Conservation (phyloP, 2,329 filamentous ascomycete species). For the Diplodia mutila region DNA sequence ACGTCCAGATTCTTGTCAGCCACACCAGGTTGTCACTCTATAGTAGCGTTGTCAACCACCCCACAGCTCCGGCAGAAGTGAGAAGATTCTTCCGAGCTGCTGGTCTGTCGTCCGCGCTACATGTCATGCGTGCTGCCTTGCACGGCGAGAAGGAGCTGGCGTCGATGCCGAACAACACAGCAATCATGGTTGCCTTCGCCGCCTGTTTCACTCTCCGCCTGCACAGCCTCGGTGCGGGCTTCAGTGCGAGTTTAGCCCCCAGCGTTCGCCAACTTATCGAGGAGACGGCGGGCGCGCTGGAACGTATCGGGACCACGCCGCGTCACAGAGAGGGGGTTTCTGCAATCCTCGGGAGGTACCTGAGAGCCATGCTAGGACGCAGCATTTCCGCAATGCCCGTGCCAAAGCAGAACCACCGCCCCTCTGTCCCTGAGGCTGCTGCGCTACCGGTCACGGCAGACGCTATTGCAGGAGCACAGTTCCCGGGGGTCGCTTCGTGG, state of each 20-base stretch:
- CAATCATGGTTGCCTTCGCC: constrained; percentile 78
- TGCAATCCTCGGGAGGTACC: constrained; percentile 60
- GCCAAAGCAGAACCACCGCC: constrained; percentile 34
- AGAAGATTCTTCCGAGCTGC: constrained; percentile 74
- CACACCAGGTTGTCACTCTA: constrained; percentile 77
- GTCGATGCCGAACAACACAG: constrained; percentile 78
- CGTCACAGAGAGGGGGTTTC: constrained; percentile 70
- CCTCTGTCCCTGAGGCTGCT: constrained; percentile 11
- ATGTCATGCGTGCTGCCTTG: constrained; percentile 73
- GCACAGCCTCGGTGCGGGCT: constrained; percentile 58
- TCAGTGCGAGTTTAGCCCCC: constrained; percentile 41
- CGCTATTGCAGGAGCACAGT: constrained; percentile 25
- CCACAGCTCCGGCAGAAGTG: constrained; percentile 70
- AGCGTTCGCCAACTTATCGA: constrained; percentile 58
- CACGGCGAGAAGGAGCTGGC: constrained; percentile 71
- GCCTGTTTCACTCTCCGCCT: constrained; percentile 57
- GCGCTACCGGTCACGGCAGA: background rate
- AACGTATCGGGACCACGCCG: constrained; percentile 69
- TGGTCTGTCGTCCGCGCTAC: constrained; percentile 71
- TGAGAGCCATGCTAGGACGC: constrained; percentile 43
- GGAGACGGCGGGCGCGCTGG: constrained; percentile 69
- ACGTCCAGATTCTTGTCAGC: constrained; percentile 74
- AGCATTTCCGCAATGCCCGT: constrained; percentile 36
- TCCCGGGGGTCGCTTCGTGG: constrained; percentile 25
- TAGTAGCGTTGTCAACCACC: constrained; percentile 74